Evolutionary conservation across 129 eudicot genomes (phyloP).

Genomic region (Tagetes erecta): DNA sequence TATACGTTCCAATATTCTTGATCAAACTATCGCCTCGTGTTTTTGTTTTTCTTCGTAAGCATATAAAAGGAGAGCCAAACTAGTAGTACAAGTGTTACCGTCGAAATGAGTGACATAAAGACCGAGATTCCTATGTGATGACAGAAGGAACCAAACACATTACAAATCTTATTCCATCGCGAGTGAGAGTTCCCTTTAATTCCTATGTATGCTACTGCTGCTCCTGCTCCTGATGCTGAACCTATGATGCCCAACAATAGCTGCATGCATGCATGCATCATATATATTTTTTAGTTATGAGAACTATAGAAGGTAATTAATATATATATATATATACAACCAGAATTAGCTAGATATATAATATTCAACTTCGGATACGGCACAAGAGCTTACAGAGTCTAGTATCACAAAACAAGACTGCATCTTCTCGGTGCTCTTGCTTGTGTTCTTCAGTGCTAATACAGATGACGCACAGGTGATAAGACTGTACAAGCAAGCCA

Average conservation of each 20-base stretch:
- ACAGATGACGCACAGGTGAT: slow-evolving; percentile 42
- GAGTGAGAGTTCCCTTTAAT: slow-evolving; percentile 61
- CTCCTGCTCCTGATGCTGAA: slow-evolving; percentile 75
- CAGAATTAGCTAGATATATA: neutral
- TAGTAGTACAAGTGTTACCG: slow-evolving; percentile 53
- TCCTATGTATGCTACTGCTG: slow-evolving; percentile 73
- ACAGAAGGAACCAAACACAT: slow-evolving; percentile 49
- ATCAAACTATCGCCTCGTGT: slow-evolving; percentile 17
- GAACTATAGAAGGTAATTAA: no score
- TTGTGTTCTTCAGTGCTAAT: slow-evolving; percentile 41
- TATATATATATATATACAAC: no score
- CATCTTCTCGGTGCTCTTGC: slow-evolving; percentile 31
- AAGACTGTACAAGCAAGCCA: slow-evolving; percentile 57
- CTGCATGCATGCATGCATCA: slow-evolving; percentile 48
- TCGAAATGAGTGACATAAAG: slow-evolving; percentile 43
- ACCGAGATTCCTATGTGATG: slow-evolving; percentile 51
- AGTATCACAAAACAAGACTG: slow-evolving; percentile 46
- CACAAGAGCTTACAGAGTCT: slow-evolving; percentile 60
- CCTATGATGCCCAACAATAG: slow-evolving; percentile 67
- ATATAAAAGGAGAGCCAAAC: slow-evolving; percentile 45
- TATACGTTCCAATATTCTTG: no score
- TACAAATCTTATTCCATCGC: slow-evolving; percentile 59
- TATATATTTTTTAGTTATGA: no score
- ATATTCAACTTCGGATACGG: neutral
- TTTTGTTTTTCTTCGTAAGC: slow-evolving; percentile 54